These are phyloP conservation scores for Pochonia chlamydosporia DNA, from an alignment of 2,329 filamentous ascomycete genomes.

Conservation along the genomic window DNA sequence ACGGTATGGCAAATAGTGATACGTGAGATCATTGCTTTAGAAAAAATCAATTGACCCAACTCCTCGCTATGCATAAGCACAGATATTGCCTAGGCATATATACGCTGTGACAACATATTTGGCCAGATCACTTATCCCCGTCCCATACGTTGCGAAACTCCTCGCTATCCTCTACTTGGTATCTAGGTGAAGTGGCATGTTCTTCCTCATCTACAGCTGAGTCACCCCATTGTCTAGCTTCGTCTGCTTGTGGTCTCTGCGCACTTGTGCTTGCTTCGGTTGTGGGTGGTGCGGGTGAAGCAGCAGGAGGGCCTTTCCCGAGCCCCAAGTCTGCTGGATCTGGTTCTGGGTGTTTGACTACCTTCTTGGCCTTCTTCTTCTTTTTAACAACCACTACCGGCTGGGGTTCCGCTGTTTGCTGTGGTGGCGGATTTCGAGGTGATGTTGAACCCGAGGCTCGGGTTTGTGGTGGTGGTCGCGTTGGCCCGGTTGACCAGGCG, in stretches of 20 bases:
- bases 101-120: background rate
- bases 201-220: conserved; percentile 10
- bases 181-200: conserved; percentile 13
- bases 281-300: background rate
- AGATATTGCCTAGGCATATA: background rate
- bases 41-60: conserved; percentile 12
- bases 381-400: conserved; percentile 29
- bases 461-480: conserved; percentile 14
- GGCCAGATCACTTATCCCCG: background rate
- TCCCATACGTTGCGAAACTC: conserved; percentile 43
- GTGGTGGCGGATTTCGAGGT: background rate
- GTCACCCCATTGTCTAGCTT: conserved; percentile 10
- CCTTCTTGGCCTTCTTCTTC: conserved; percentile 32
- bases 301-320: conserved; percentile 15
- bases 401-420: conserved; percentile 14
- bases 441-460: background rate
- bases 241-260: conserved; percentile 10
- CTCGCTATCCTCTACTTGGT: conserved; percentile 30
- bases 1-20: too few relatives aligned
- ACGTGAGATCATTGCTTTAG: background rate
- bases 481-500: conserved; percentile 16
- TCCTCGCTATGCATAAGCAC: conserved; percentile 19
- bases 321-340: conserved; percentile 21
- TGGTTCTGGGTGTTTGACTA: conserved; percentile 27
- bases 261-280: conserved; percentile 1